Evolutionary conservation across 805 yeast species (phyloP).

Genomic region (Cyberlindnera xylosilytica): DNA sequence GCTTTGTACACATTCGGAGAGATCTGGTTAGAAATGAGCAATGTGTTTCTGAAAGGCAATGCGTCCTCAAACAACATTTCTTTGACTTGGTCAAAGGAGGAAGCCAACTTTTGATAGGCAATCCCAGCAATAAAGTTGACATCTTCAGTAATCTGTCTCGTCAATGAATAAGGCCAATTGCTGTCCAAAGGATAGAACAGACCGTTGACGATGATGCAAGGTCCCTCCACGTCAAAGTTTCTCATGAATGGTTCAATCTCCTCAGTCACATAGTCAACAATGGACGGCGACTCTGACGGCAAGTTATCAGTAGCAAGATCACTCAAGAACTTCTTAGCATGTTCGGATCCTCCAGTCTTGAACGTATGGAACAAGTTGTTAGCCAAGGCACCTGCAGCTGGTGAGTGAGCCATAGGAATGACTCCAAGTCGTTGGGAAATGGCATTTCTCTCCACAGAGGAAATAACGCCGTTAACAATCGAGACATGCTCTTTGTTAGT

Average conservation of each 20-base stretch:
- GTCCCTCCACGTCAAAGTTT: constrained; percentile 40
- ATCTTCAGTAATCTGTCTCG: constrained; percentile 56
- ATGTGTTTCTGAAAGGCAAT: constrained; percentile 41
- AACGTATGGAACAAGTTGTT: constrained; percentile 20
- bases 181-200: constrained; percentile 50
- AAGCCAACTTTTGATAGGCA: constrained; percentile 27
- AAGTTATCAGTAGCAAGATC: constrained; percentile 2
- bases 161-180: constrained; percentile 54
- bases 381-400: constrained; percentile 18
- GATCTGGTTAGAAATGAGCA: constrained; percentile 48
- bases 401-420: constrained; percentile 50
- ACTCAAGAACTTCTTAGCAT: constrained; percentile 20
- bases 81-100: constrained; percentile 28
- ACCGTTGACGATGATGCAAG: constrained; percentile 72
- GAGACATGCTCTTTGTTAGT: constrained; percentile 48
- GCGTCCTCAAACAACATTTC: constrained; percentile 43
- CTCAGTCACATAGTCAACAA: constrained; percentile 21
- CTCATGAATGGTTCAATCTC: constrained; percentile 27
- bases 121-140: constrained; percentile 26
- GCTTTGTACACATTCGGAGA: constrained; percentile 30
- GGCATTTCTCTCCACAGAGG: constrained; percentile 48
- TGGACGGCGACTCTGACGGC: constrained; percentile 8
- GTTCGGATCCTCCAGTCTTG: constrained; percentile 14
- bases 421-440: constrained; percentile 82
- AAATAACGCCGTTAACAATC: constrained; percentile 47